phyloP scores from a whole-genome alignment of 2,329 filamentous ascomycete genomes.

The Hymenoscyphus salicellus region DNA sequence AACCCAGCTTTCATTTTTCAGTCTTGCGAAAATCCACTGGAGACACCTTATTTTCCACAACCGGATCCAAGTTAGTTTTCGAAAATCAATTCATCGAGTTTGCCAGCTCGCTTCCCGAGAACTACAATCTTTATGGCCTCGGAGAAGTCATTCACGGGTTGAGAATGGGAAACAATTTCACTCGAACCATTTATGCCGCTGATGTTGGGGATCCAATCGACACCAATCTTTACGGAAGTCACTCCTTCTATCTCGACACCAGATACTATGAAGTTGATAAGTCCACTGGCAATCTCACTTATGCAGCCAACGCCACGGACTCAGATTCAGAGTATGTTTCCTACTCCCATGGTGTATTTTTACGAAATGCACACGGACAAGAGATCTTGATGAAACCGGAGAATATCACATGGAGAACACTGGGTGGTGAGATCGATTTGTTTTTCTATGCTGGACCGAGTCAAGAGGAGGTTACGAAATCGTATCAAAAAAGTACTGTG shows the following conservation, averaged over 20 bases:
- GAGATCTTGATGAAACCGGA: constrained; percentile 64
- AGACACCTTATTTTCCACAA: constrained; percentile 67
- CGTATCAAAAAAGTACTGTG: constrained; percentile 59
- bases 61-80: constrained; percentile 63
- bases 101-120: constrained; percentile 59
- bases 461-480: constrained; percentile 55
- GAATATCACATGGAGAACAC: constrained; percentile 68
- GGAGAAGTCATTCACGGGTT: constrained; percentile 71
- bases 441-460: constrained; percentile 62
- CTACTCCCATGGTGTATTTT: constrained; percentile 72
- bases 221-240: constrained; percentile 61
- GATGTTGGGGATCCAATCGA: constrained; percentile 65
- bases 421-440: constrained; percentile 75
- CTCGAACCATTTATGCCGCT: constrained; percentile 64
- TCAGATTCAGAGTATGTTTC: constrained; percentile 57
- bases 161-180: constrained; percentile 69
- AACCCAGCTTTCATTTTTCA: constrained; percentile 64
- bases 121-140: constrained; percentile 74
- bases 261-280: constrained; percentile 63
- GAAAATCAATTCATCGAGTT: constrained; percentile 79
- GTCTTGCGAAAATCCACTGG: constrained; percentile 57
- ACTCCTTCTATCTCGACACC: constrained; percentile 78
- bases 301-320: constrained; percentile 54
- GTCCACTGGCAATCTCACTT: constrained; percentile 47
- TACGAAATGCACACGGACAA: constrained; percentile 73